Evolutionary conservation across 2,329 filamentous ascomycete genomes (phyloP).

Genomic region (Dothideomycetes sp.): DNA sequence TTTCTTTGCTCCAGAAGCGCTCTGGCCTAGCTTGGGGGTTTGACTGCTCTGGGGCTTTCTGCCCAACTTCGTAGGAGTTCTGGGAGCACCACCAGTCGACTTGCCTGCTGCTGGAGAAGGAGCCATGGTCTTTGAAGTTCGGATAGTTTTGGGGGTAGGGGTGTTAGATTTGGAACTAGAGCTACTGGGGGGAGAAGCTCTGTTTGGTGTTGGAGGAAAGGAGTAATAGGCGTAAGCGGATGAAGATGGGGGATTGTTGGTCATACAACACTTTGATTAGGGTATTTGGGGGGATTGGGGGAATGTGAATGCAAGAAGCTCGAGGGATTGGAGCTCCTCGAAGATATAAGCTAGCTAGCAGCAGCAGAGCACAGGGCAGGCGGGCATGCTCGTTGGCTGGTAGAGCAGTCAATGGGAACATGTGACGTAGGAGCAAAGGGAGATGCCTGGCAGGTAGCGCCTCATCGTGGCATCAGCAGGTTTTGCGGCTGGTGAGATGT

Average conservation of each 20-base stretch:
- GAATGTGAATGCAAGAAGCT: slow-evolving; percentile 9
- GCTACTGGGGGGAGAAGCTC: slow-evolving; percentile 27
- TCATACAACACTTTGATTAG: slow-evolving; percentile 32
- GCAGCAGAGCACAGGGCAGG: slow-evolving; percentile 8
- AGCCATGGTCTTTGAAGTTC: slow-evolving; percentile 34
- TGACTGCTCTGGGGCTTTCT: slow-evolving; percentile 32
- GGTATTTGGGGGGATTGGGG: slow-evolving; percentile 11
- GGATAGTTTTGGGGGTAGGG: slow-evolving; percentile 20
- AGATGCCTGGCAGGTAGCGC: slow-evolving; percentile 11
- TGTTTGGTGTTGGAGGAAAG: slow-evolving; percentile 41
- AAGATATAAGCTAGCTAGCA: slow-evolving; percentile 12
- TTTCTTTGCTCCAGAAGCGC: slow-evolving; percentile 22
- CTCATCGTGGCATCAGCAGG: slow-evolving; percentile 11
- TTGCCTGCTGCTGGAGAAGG: slow-evolving; percentile 43
- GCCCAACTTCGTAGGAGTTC: slow-evolving; percentile 44
- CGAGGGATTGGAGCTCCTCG: slow-evolving; percentile 10
- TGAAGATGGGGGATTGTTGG: slow-evolving; percentile 37
- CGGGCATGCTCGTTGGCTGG: slow-evolving; percentile 1
- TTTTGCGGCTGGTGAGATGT: slow-evolving; percentile 13
- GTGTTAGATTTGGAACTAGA: slow-evolving; percentile 26
- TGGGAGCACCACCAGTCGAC: slow-evolving; percentile 34
- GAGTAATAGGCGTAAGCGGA: slow-evolving; percentile 41
- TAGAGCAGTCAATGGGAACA: not conserved
- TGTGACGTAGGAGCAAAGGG: slow-evolving; percentile 4
- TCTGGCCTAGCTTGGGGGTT: slow-evolving; percentile 30